These are phyloP conservation scores for Geoglossum cookeanum DNA, from an alignment of 2,329 filamentous ascomycete species.

Conservation along the genomic window DNA sequence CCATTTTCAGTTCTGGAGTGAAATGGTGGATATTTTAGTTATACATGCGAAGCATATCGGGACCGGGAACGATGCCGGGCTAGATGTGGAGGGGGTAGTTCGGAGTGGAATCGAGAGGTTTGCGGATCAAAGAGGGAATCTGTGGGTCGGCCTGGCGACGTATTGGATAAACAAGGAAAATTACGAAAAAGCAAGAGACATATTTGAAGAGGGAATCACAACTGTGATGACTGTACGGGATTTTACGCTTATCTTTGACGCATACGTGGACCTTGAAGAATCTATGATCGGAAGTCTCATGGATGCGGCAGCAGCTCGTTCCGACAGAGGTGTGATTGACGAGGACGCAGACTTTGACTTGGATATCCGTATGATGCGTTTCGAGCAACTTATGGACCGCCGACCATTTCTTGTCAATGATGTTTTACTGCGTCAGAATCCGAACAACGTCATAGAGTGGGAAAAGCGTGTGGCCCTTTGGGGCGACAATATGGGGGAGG, in stretches of 20 bases:
- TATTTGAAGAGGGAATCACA: slow-evolving; percentile 90
- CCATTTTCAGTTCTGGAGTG: slow-evolving; percentile 90
- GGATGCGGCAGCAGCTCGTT: slow-evolving; percentile 62
- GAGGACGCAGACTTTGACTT: slow-evolving; percentile 82
- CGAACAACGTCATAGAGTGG: slow-evolving; percentile 92
- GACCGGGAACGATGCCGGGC: slow-evolving; percentile 59
- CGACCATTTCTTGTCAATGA: slow-evolving; percentile 93
- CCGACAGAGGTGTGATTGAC: slow-evolving; percentile 60
- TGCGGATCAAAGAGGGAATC: slow-evolving; percentile 78
- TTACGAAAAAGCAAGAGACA: slow-evolving; percentile 80
- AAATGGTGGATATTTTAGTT: slow-evolving; percentile 90
- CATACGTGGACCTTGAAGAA: slow-evolving; percentile 93
- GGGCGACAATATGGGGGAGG: slow-evolving; percentile 80
- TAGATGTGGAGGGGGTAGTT: slow-evolving; percentile 83
- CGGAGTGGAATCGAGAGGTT: slow-evolving; percentile 81
- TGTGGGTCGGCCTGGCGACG: slow-evolving; percentile 87
- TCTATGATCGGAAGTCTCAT: slow-evolving; percentile 82
- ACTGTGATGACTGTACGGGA: slow-evolving; percentile 98
- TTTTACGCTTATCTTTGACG: slow-evolving; percentile 91
- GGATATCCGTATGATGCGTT: slow-evolving; percentile 92
- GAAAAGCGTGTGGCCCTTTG: slow-evolving; percentile 90
- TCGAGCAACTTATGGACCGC: slow-evolving; percentile 95
- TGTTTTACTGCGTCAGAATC: slow-evolving; percentile 84
- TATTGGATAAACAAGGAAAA: slow-evolving; percentile 91
- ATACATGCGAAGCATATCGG: slow-evolving; percentile 75